Percentiles rank a stretch among this genome's conserved stretches.
These are phyloP conservation scores for Euphorbia celastroides DNA, from an alignment of 441 rosid species.

Conservation along the genomic window DNA sequence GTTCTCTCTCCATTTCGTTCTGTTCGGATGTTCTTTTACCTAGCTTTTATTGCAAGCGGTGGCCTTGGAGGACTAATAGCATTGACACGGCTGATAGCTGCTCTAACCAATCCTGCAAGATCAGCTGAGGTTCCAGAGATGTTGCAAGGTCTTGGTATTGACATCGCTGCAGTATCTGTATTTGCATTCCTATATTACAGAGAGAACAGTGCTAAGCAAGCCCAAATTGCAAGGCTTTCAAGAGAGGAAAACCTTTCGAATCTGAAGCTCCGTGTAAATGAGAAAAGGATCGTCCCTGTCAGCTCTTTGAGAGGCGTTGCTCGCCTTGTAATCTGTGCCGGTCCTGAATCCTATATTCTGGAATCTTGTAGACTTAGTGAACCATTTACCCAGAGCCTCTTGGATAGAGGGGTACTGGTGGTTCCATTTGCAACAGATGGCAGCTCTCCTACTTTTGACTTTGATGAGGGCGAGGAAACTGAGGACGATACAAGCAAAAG, in stretches of 20 bases:
- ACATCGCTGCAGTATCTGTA: slow-evolving; percentile 61
- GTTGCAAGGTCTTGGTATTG: slow-evolving; percentile 60
- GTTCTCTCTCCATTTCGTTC: slow-evolving; percentile 90
- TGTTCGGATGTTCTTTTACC: slow-evolving; percentile 90
- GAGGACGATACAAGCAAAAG: slow-evolving; percentile 45
- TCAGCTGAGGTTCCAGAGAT: slow-evolving; percentile 58
- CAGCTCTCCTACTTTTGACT: slow-evolving; percentile 47
- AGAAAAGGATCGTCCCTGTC: slow-evolving; percentile 52
- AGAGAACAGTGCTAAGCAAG: slow-evolving; percentile 68
- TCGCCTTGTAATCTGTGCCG: slow-evolving; percentile 85
- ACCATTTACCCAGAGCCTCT: slow-evolving; percentile 63
- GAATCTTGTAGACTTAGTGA: slow-evolving; percentile 72
- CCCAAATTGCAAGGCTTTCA: slow-evolving; percentile 74
- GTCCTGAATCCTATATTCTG: slow-evolving; percentile 52
- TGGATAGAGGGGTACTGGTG: slow-evolving; percentile 87
- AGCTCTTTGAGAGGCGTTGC: slow-evolving; percentile 63
- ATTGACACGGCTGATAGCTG: slow-evolving; percentile 62
- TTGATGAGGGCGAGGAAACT: slow-evolving; percentile 54
- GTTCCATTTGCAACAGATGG: slow-evolving; percentile 79
- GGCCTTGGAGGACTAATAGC: slow-evolving; percentile 80
- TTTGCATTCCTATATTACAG: slow-evolving; percentile 71
- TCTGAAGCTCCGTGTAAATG: slow-evolving; percentile 70
- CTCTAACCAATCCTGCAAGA: slow-evolving; percentile 63
- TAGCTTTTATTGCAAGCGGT: slow-evolving; percentile 75
- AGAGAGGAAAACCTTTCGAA: slow-evolving; percentile 88